Base-by-base conservation (phyloP, 257 asterid genomes). In the Penstemon davidsonii region DNA sequence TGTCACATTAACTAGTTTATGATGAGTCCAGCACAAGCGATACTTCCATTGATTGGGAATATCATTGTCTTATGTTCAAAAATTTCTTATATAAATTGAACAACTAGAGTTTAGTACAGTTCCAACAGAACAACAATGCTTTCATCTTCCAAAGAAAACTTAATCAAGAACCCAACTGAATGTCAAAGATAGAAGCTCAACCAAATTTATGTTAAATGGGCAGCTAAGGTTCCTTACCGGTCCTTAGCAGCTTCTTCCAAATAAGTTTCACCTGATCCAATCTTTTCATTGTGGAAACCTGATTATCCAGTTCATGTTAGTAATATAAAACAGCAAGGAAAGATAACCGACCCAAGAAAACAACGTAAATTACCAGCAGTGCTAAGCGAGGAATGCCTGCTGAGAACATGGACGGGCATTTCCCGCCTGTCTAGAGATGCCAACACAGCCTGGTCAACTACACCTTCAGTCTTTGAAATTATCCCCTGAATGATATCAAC, bases 191-290 rank as follows among this genome's bases (percentile, higher is more conserved):
- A 46, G 33, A 60, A 72, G 55, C 59, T 6, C 11, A 19, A 3
- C 8, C 6, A 55, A 40, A 5, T 19, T 55, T 13, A 0, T 54
- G 3, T 7, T 55, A 18, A 37, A 64, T 41, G 15, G 57, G 53
- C 37, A 76, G 37, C 44, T 40, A 64, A 46, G 33, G n/a, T 36
- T 67, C 65, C 86, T 72, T 76, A 88, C 97, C 89, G 75, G 41
- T 91, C 96, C 80, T 76, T 81, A 25, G 85, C 67, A 64, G 67
- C 80, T 61, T 79, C 92, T 71, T 84, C 93, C 25, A 67, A 43
- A 70, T 68, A 71, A 58, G 85, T 61, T 75, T 81, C 81, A 43
- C 68, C 77, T 11, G 82, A 61, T 73, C 81, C 86, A 71, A 74
- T 77, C 79, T 81, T 85, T 42, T 70, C 76, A 60, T 65, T 74